Evolutionary conservation across 192 early-diverging fungal genomes (phyloP), one percentile per base, ranked within the genome.

Genomic region (Phycomyces blakesleeanus): DNA sequence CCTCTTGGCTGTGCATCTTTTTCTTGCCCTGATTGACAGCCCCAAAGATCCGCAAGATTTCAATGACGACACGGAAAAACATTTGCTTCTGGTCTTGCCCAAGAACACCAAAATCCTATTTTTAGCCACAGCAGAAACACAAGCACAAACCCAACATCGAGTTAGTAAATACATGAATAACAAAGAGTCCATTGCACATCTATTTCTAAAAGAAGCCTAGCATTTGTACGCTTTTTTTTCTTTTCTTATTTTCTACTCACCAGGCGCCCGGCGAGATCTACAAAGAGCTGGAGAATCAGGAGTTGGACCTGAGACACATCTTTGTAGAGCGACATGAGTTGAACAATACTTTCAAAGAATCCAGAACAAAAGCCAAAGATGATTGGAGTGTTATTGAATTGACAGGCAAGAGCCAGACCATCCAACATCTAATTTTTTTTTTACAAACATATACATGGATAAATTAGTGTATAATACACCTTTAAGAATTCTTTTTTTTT

Each of bases 331-430:
- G 86, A 60, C 62, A 93, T 72, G 15, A 93, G 62, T 58, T 83
- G 70, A 8, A 85, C 70, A 65, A 93, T 86, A 40, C 77, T 77
- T 18, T 78, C 76, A 52, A 91, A 85, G 63, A 83, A 82, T 34
- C 74, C 67, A 15, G 83, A 63, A 66, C 72, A 78, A 38, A 81
- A 78, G 9, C 58, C 39, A 62, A 82, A 90, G 47, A 91, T 82
- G 37, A 76, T 76, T 8, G 57, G 68, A 16, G 85, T 83, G 51
- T 88, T 93, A 39, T 68, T 73, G 56, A 80, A 79, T 41, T 90
- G 80, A 25, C 79, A 72, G 0, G 88, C 83, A 14, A 88, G 60
- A n/a, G 87, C 89, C 3, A 93, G 68, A 24, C 91, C 91, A 63
- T 85, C 84, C 71, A 87, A 90, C 87, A 93, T 80, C 78, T 91